Conservation (phyloP, 225 moss, liverwort and hornwort genomes). For the Lunularia cruciata region DNA sequence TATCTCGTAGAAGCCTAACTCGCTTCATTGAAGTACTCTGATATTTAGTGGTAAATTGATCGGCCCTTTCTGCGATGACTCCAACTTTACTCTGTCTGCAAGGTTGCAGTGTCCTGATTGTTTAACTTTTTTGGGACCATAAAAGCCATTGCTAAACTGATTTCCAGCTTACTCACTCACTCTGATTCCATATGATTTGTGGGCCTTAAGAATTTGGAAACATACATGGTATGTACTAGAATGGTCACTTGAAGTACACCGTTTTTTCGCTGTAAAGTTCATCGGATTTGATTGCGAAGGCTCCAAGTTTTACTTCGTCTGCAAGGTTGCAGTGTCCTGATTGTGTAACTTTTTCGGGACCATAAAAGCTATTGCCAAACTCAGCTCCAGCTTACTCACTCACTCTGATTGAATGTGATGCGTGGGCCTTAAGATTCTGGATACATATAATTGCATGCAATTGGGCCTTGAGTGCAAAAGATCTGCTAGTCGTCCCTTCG, state of each 20-base stretch:
- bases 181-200: background rate
- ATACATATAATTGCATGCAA: no score
- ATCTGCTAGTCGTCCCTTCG: background rate
- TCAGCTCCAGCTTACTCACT: background rate
- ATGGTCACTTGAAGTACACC: no score
- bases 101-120: background rate
- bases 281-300: no score
- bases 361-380: background rate
- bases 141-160: background rate
- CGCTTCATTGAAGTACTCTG: no score
- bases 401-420: background rate
- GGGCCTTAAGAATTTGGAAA: constrained; percentile 1
- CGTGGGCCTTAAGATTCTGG: constrained; percentile 4
- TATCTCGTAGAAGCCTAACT: no score
- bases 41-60: no score
- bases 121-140: background rate
- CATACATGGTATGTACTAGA: background rate
- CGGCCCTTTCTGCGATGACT: no score
- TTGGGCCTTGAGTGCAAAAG: no score
- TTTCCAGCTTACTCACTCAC: background rate
- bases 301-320: no score
- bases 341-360: background rate
- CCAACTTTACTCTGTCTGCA: no score
- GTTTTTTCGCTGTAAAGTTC: no score
- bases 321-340: background rate